These are phyloP conservation scores for Volvox carteri DNA, from an alignment of 163 green algal species.

Conservation along the genomic window DNA sequence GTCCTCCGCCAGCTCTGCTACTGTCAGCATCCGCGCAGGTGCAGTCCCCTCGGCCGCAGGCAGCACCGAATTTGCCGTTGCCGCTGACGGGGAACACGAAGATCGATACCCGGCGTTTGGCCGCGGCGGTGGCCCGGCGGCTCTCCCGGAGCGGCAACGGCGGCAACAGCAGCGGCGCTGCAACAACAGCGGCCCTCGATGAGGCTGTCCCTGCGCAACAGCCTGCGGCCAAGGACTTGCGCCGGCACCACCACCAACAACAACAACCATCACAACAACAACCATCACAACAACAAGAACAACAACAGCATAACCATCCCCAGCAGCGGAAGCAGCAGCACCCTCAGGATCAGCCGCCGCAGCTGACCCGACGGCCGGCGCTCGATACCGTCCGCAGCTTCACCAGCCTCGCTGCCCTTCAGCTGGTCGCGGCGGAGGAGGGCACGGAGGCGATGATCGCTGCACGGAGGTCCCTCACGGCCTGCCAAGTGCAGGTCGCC, in stretches of 20 bases:
- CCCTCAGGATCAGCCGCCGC: not conserved
- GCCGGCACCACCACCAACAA: not conserved
- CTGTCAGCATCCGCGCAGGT: not conserved
- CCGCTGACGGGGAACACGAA: conserved; percentile 6
- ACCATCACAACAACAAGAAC: not conserved
- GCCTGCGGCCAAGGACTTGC: too few relatives aligned
- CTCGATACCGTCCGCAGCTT: not conserved
- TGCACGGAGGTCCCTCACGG: too few relatives aligned
- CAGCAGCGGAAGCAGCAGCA: not conserved
- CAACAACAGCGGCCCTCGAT: not conserved
- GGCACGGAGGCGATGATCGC: too few relatives aligned
- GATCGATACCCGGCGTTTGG: not conserved
- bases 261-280: not conserved
- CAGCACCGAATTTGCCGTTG: not conserved
- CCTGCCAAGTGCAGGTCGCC: too few relatives aligned
- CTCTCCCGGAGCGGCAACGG: not conserved
- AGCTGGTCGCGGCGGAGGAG: not conserved
- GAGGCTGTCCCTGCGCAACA: not conserved
- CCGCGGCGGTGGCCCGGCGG: conserved; percentile 27
- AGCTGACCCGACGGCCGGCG: not conserved
- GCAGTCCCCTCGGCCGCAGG: not conserved
- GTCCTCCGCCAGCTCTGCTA: conserved; percentile 3
- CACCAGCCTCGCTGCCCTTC: conserved; percentile 28
- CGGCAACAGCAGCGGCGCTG: not conserved
- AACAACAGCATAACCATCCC: not conserved